Percentiles rank a stretch among this genome's conserved stretches.
Conservation (phyloP, 331 rosid genomes). For the Stylosanthes scabra region DNA sequence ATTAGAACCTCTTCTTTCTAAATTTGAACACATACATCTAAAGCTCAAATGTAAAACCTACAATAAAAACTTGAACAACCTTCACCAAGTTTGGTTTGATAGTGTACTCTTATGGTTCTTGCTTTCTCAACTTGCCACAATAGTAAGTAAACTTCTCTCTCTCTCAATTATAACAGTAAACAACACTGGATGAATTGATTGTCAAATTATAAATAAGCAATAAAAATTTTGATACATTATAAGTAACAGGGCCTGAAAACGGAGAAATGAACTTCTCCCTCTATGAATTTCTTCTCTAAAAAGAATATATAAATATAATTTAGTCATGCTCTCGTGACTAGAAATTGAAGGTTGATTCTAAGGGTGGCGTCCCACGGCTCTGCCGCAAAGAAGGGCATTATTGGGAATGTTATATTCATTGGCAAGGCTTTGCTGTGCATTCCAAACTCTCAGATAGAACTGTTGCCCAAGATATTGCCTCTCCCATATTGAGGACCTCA, state of each 20-base stretch:
- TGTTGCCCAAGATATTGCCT: conserved; percentile 97
- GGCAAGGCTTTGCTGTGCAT: conserved; percentile 62
- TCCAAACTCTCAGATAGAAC: conserved; percentile 85
- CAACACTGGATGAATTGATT: not conserved
- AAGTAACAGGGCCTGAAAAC: not conserved
- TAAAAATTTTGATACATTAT: conserved; percentile 20
- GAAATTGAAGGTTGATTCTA: conserved; percentile 15
- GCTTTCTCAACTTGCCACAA: too few species aligned
- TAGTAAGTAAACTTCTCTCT: too few species aligned
- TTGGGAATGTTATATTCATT: conserved; percentile 85
- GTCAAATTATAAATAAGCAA: conserved; percentile 15
- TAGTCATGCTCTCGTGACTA: conserved; percentile 76
- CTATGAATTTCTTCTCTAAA: not conserved
- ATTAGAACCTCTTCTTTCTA: too few species aligned
- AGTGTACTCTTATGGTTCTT: too few species aligned
- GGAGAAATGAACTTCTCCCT: conserved; percentile 38
- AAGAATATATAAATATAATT: conserved; percentile 1
- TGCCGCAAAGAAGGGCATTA: conserved; percentile 83
- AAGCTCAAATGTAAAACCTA: too few species aligned
- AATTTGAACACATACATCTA: too few species aligned
- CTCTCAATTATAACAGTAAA: not conserved
- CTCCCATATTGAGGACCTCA: conserved; percentile 96
- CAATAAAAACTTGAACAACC: too few species aligned
- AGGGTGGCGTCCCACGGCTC: conserved; percentile 68
- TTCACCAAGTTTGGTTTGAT: too few species aligned